Percentiles rank a stretch among this genome's conserved stretches.
These are phyloP conservation scores for Carex kokanica DNA, from an alignment of 176 grass and related monocot genomes.

Conservation along the genomic window DNA sequence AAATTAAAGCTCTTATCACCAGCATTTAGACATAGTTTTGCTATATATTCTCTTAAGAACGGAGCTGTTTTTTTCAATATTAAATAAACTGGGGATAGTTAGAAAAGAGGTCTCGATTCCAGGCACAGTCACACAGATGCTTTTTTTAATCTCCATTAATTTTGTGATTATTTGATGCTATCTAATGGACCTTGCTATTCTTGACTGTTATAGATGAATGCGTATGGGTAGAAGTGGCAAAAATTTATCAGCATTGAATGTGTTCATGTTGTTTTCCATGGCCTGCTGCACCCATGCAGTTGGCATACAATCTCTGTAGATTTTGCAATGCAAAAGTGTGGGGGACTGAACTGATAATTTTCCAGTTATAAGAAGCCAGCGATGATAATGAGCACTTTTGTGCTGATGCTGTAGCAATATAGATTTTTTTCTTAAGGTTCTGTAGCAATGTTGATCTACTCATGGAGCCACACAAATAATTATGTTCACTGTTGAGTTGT, in stretches of 20 bases:
- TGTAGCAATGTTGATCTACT: background rate
- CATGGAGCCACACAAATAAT: background rate
- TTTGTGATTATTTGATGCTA: background rate
- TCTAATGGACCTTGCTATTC: background rate
- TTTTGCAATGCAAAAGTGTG: background rate
- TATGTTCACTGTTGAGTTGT: slow-evolving; percentile 1
- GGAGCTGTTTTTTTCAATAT: background rate
- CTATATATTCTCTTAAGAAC: background rate
- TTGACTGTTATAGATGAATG: background rate
- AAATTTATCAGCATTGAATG: background rate
- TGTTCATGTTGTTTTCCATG: background rate
- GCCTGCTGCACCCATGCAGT: background rate
- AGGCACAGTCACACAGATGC: background rate
- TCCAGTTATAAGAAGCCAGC: too few species aligned
- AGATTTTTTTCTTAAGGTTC: slow-evolving; percentile 5
- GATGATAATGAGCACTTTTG: too few species aligned
- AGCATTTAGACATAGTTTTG: background rate
- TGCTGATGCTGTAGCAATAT: too few species aligned
- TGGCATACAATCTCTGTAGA: background rate
- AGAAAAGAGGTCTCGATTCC: background rate
- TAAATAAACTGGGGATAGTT: too few species aligned
- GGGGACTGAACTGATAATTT: too few species aligned
- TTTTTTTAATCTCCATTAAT: background rate
- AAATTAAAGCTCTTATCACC: background rate
- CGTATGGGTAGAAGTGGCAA: background rate